These are phyloP conservation scores for Pleurotus ostreatus DNA, from an alignment of 768 basidiomycete genomes.

Conservation along the genomic window DNA sequence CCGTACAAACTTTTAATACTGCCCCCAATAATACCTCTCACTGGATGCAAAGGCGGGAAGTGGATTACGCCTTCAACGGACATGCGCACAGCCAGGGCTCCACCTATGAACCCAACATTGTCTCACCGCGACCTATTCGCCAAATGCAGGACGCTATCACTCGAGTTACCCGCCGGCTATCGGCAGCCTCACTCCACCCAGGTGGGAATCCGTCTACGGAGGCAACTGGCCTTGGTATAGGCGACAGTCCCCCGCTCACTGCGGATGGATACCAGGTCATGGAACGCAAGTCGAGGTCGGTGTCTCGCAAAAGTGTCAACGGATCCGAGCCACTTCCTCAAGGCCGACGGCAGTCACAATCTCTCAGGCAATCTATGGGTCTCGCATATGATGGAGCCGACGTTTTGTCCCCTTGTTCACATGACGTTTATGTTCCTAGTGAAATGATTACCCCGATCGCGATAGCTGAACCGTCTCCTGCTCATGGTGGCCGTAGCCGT, in stretches of 20 bases:
- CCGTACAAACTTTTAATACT: conserved; percentile 10
- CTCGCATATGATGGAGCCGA: conserved; percentile 56
- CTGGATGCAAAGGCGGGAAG: neutral
- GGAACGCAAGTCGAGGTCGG: conserved; percentile 32
- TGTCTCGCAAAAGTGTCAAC: conserved; percentile 21
- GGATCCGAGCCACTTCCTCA: neutral
- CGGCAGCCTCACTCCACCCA: conserved; percentile 43
- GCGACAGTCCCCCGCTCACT: conserved; percentile 28
- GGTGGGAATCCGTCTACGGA: conserved; percentile 33
- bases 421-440: conserved; percentile 13
- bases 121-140: conserved; percentile 28
- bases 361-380: conserved; percentile 27
- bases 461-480: conserved; percentile 21
- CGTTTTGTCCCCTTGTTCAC: conserved; percentile 30
- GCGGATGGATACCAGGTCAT: conserved; percentile 37
- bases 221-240: conserved; percentile 27
- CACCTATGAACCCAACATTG: conserved; percentile 18
- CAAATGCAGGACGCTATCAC: conserved; percentile 37
- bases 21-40: conserved; percentile 7
- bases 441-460: conserved; percentile 20
- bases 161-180: conserved; percentile 33
- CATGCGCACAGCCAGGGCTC: conserved; percentile 16
- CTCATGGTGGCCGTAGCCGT: conserved; percentile 50
- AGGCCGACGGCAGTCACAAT: neutral
- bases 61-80: conserved; percentile 22